Base-by-base conservation (phyloP, 139 green algal genomes). In the Coelastrella sp. region DNA sequence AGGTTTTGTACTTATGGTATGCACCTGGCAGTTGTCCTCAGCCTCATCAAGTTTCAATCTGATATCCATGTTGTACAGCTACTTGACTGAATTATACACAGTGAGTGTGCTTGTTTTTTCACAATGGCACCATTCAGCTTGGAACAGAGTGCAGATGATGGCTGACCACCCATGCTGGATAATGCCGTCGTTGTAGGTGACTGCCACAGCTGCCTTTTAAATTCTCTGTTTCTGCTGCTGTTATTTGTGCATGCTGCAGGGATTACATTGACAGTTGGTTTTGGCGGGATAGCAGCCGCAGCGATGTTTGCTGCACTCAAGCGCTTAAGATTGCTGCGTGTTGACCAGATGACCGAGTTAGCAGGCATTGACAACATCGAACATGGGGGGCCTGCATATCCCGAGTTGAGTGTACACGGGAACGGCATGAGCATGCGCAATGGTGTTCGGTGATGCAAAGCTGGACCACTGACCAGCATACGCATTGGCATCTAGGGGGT, bases 331-430 rank as follows among this genome's bases (percentile, higher is more conserved):
- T n/a, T 89, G 49, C 68, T 95, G 24, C 81, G 93, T 0, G 93
- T 95, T 24, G 90, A 95, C 85, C 87, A 93, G 84, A 75, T 88
- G 49, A 93, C 93, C 6, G 93, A 95, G 90, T 70, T 95, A 20
- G 93, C 93, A 14, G 93, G 93, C 10, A 92, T 95, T 56, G 93
- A 95, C 89, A 92, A 93, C 89, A 93, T 95, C 20, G 92, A 94
- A 56, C 93, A 95, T 89, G 88, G 90, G 6, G 93, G 93, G 4
- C 92, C 92, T 1, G 93, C 92, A 5, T 95, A 94, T 74, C 83
- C 83, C 7, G 83, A 88, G 83, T 88, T 88, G 35, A 24, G 68
- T 11, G 60, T 78, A 24, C 68, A 76, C 24, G 15, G 24, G 4
- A 15, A 76, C 8, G 68, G 17, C 19, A 24, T 76, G 68, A 19